Evolutionary conservation across 352 stramenopile species (phyloP), one percentile per base, ranked within the genome.

Genomic region (Bremia lactucae): DNA sequence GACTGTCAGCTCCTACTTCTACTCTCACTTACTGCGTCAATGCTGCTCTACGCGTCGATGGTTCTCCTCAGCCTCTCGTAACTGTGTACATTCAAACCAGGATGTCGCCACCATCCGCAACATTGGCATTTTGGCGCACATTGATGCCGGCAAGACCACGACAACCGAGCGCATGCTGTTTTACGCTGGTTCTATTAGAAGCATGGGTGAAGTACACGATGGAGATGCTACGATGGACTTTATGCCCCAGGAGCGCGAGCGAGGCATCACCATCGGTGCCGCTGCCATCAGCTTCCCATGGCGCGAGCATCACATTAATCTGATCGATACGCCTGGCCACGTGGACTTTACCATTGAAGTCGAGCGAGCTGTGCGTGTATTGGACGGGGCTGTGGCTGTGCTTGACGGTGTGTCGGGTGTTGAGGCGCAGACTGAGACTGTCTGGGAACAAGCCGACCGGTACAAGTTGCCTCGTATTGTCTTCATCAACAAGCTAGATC

Each of bases 341-440:
- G 95, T 98, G 19, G 96, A 99, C 74, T 99, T 98, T 62, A 98
- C 95, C 16, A 77, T 98, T 40, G 96, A 99, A 55, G 95, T 99
- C 18, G 95, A 99, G 65, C 84, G 95, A 54, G 93, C 89, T 14
- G 69, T 98, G 38, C 87, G 96, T 35, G 95, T 99, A 19, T 59
- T 99, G 36, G 96, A 99, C 65, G 95, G 95, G 39, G 95, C 91
- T n/a, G 81, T 98, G 14, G 86, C 94, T 0, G 89, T 98, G 19
- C 83, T 98, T 35, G 95, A 98, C 66, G 94, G 88, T 37, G 96
- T 98, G 18, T 92, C 94, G 0, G 96, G 96, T 22, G 96, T 99
- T 4, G 93, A 98, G 19, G 74, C 70, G 4, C 75, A 92, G 58
- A 91, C 82, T 6, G 76, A 89, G 71, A 89, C 79, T 7, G 79